Evolutionary conservation across 139 green algal genomes (phyloP), one percentile per base, ranked within the genome.

Genomic region (Chlorella sp.): DNA sequence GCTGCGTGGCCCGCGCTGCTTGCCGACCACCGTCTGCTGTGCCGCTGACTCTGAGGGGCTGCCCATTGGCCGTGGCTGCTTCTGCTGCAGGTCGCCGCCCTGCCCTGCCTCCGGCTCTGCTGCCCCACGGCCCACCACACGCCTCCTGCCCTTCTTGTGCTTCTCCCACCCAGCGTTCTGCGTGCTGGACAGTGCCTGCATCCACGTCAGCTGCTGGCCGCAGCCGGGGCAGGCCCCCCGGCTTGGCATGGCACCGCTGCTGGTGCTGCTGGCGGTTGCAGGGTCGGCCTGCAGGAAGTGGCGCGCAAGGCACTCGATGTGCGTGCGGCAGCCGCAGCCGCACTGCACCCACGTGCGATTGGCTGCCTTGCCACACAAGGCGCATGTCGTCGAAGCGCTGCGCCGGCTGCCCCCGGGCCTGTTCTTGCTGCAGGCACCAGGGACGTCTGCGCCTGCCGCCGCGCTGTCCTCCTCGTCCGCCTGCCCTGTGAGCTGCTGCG

Each of bases 301-400:
- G n/a, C 78, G 40, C 43, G 83, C 87, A 33, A 92, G 66, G 77
- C 86, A 91, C 29, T 86, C 83, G 15, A 87, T 50, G 53, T 92
- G 87, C 19, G 53, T 82, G 25, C 78, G 45, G 0, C n/a, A 36
- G 17, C 48, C 56, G 66, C 87, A 91, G 56, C 51, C 5, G 63
- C 86, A 91, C 2, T 29, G 45, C 33, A 83, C 56, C 81, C 83
- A 89, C 2, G 81, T 82, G 35, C 81, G 65, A 17, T 71, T 76
- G 36, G 82, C 76, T 9, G 74, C 61, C 19, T 74, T 38, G 25
- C 64, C 62, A 59, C 87, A 92, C 48, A 87, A 19, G 27, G 50
- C 51, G 65, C 86, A 89, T 8, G 65, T 42, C 6, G 46, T 38
- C 8, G 67, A 31, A 11, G 62, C 51, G 36, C n/a, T 25, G 66